Conservation (phyloP, 768 basidiomycete species). For the Lactarius vividus region DNA sequence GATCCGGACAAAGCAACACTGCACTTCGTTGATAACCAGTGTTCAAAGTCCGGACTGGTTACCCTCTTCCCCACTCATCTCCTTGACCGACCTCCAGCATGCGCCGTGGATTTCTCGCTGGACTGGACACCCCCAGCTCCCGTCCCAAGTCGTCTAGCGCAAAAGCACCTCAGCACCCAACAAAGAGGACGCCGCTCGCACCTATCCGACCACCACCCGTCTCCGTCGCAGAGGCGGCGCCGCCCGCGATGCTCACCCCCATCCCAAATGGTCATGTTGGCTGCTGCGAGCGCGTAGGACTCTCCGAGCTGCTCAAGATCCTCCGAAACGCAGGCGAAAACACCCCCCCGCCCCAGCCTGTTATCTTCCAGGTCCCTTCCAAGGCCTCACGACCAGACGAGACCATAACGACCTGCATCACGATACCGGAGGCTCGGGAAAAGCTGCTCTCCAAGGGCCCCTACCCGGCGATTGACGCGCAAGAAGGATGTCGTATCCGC, state of each 20-base stretch:
- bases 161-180: not conserved
- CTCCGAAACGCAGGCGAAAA: constrained; percentile 11
- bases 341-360: not conserved
- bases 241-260: not conserved
- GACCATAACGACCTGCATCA: constrained; percentile 18
- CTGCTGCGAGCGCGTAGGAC: constrained; percentile 19
- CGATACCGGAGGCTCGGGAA: constrained; percentile 12
- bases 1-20: not conserved
- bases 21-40: constrained; percentile 6
- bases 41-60: constrained; percentile 15
- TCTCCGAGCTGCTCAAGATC: constrained; percentile 16
- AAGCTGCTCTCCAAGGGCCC: constrained; percentile 16
- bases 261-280: constrained; percentile 18
- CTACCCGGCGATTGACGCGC: constrained; percentile 12
- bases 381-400: not conserved
- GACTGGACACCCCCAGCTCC: not conserved
- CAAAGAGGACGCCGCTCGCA: not conserved
- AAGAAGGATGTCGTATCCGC: constrained; percentile 14
- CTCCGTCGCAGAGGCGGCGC: not conserved
- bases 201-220: not conserved
- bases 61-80: not conserved
- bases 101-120: constrained; percentile 17
- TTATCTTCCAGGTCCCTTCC: constrained; percentile 12
- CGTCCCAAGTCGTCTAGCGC: not conserved
- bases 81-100: not conserved